Percentiles rank a stretch among this genome's conserved stretches.
Conservation (phyloP, 164 flowering plant genomes). For the Akebia trifoliata region DNA sequence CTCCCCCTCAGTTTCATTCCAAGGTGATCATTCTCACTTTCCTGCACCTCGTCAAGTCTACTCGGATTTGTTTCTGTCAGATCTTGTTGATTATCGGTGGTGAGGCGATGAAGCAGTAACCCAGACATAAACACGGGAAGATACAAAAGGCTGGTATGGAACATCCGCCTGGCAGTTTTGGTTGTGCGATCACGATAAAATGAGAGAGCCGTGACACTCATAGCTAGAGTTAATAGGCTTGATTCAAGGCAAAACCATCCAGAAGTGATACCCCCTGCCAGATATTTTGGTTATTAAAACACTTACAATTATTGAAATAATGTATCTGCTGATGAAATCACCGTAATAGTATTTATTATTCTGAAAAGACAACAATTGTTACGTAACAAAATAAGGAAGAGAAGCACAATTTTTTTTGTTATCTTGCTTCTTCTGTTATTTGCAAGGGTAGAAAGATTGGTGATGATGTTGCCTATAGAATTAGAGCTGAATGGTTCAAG, state of each 20-base stretch:
- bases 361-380: not conserved
- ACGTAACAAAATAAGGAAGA: not conserved
- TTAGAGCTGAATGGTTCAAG: too few relatives aligned
- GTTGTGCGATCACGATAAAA: constrained; percentile 59
- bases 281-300: not conserved
- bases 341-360: not conserved
- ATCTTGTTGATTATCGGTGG: constrained; percentile 36
- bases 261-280: constrained; percentile 82
- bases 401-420: too few relatives aligned
- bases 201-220: constrained; percentile 60
- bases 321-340: not conserved
- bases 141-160: constrained; percentile 86
- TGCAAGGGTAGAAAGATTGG: too few relatives aligned
- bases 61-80: constrained; percentile 16
- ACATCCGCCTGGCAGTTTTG: constrained; percentile 73
- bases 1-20: constrained; percentile 14
- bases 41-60: constrained; percentile 5
- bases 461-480: too few relatives aligned
- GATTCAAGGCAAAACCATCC: constrained; percentile 90
- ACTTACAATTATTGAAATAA: not conserved
- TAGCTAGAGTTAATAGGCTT: constrained; percentile 54
- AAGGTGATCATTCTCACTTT: constrained; percentile 10
- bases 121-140: constrained; percentile 93
- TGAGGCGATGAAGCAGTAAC: constrained; percentile 61
- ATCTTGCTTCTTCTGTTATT: too few relatives aligned